A percentile compares a stretch with the other conserved stretches of the same genome.
These are phyloP conservation scores for Candida saitoana DNA, from an alignment of 805 yeast genomes.

Conservation along the genomic window DNA sequence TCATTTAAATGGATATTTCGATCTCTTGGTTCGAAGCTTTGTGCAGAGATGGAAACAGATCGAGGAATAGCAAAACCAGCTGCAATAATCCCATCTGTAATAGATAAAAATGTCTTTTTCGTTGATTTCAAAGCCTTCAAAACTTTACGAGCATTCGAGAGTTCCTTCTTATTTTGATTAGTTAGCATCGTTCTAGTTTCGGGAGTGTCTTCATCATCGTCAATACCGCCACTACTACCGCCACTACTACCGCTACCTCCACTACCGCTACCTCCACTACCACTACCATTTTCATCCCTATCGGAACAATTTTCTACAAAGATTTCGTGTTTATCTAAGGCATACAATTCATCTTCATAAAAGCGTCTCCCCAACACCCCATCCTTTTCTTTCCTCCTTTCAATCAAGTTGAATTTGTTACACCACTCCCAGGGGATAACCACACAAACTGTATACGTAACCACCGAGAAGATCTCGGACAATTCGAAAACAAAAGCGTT, in stretches of 20 bases:
- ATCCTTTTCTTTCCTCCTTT: conserved; percentile 58
- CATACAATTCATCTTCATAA: conserved; percentile 60
- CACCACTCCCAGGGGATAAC: conserved; percentile 87
- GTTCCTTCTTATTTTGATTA: not conserved
- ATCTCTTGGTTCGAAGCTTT: conserved; percentile 7
- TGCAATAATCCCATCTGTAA: conserved; percentile 53
- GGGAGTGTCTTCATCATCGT: conserved; percentile 5
- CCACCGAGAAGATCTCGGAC: conserved; percentile 69
- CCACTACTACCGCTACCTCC: conserved; percentile 10
- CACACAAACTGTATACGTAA: conserved; percentile 66
- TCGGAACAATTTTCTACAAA: conserved; percentile 32
- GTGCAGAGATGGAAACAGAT: conserved; percentile 38
- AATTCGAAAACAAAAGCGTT: conserved; percentile 71
- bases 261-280: conserved; percentile 17
- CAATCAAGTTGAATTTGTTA: conserved; percentile 55
- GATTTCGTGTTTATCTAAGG: conserved; percentile 35
- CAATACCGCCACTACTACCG: conserved; percentile 1
- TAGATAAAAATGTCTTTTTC: conserved; percentile 35
- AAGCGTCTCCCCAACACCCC: conserved; percentile 74
- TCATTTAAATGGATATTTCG: conserved; percentile 6
- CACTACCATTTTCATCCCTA: conserved; percentile 1
- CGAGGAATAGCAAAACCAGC: conserved; percentile 57
- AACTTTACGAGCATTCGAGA: conserved; percentile 4
- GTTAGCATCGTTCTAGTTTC: conserved; percentile 1
- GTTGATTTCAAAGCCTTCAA: conserved; percentile 16